Conservation (phyloP, 768 basidiomycete genomes). For the Boletus rubroflammeus region DNA sequence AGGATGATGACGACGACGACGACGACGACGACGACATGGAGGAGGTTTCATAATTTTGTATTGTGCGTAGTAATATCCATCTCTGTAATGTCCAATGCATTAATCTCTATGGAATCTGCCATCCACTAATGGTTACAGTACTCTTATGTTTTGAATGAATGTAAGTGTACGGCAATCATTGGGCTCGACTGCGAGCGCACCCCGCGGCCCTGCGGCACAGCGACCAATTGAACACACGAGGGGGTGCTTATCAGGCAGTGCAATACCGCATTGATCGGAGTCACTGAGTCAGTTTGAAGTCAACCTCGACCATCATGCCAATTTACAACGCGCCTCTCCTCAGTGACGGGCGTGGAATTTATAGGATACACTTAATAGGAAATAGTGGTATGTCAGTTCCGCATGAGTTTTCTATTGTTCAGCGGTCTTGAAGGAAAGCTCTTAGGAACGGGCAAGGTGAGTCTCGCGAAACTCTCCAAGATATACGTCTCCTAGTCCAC, state of each 20-base stretch:
- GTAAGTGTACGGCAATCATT: neutral
- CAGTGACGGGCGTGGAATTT: slow-evolving; percentile 45
- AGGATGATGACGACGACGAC: slow-evolving; percentile 49
- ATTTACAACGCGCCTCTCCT: slow-evolving; percentile 23
- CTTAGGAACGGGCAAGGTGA: slow-evolving; percentile 40
- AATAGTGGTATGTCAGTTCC: slow-evolving; percentile 44
- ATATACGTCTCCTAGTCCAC: slow-evolving; percentile 39
- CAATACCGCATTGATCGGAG: too few relatives aligned
- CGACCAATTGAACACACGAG: too few relatives aligned
- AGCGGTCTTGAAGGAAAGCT: neutral
- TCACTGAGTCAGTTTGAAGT: too few relatives aligned
- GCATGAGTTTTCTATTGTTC: neutral
- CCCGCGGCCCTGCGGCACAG: neutral
- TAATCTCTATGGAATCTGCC: neutral
- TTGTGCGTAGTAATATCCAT: neutral
- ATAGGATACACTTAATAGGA: slow-evolving; percentile 46
- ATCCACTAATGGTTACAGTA: neutral
- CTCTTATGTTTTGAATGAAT: neutral
- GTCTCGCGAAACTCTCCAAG: neutral
- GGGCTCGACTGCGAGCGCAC: neutral
- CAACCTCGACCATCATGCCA: slow-evolving; percentile 14
- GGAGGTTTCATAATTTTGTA: slow-evolving; percentile 51
- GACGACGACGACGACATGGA: slow-evolving; percentile 68
- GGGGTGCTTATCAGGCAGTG: too few relatives aligned
- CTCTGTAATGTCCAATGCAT: neutral